Evolutionary conservation across 2,329 filamentous ascomycete species (phyloP), one percentile per base, ranked within the genome.

Genomic region (Hypoxylon sp.): DNA sequence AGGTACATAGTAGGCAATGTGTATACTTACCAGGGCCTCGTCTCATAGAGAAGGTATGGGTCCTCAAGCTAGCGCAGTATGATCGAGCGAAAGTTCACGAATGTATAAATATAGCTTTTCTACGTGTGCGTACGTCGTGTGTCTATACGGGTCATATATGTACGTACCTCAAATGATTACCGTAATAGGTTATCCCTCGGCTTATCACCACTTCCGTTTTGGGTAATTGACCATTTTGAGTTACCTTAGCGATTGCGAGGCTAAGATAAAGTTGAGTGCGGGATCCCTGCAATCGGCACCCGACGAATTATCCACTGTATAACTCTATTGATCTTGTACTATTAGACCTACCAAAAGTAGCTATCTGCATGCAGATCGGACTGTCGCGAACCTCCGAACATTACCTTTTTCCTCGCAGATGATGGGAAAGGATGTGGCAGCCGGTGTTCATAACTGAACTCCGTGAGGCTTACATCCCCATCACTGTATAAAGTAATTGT

Each of bases 201-300:
- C 24, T 31, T 31, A 17, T 35, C 24, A 47, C 26, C 50, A 42
- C 29, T 59, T 35, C 47, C 48, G 13, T 31, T 51, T 59, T 31
- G 24, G 56, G 46, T 29, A 59, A 51, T 44, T 17, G 10, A n/a
- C 46, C 8, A 47, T 29, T 51, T 47, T 19, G 37, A 37, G 58
- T 24, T 56, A 51, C 44, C 8, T 58, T 48, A 54, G 53, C 39
- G 58, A 37, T 51, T 63, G 55, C 50, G 58, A 59, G 48, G 44
- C 39, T 66, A 66, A 53, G 51, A 52, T 42, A 54, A 51, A 55
- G 55, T 69, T 69, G 50, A 60, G 57, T 55, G 44, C 63, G 57
- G 63, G 46, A 65, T 66, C 39, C 67, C 42, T 37, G 29, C 19
- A 55, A 67, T 67, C 71, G 70, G 71, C 52, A 58, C 29, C 56